Evolutionary conservation across 768 basidiomycete genomes (phyloP).

Genomic region (Kwoniella sp.): DNA sequence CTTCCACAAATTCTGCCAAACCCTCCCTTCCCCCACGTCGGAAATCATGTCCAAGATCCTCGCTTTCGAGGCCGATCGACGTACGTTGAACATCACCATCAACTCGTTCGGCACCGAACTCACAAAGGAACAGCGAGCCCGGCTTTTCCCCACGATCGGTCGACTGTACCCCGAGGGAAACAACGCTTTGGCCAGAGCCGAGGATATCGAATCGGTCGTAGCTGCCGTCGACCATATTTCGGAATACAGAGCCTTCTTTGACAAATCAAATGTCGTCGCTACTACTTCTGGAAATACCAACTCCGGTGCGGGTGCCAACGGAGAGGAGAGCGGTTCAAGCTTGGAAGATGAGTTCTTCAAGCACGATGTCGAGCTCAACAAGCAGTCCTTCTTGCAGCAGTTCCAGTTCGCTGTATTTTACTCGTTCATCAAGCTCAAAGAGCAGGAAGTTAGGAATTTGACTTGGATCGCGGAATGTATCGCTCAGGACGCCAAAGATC

Average conservation of each 20-base stretch:
- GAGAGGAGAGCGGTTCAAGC: constrained; percentile 62
- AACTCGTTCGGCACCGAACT: constrained; percentile 97
- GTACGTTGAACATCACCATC: constrained; percentile 97
- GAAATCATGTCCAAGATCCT: constrained; percentile 92
- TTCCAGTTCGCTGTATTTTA: constrained; percentile 86
- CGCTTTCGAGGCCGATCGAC: constrained; percentile 93
- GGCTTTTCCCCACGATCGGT: constrained; percentile 91
- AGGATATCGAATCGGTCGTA: constrained; percentile 91
- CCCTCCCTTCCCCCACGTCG: constrained; percentile 78
- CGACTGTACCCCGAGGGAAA: constrained; percentile 94
- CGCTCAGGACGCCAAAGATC: constrained; percentile 90
- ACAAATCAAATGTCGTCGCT: constrained; percentile 59
- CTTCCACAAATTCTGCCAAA: constrained; percentile 79
- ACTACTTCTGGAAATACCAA: constrained; percentile 32
- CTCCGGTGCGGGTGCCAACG: constrained; percentile 56
- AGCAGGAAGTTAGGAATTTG: constrained; percentile 59
- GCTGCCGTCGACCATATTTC: constrained; percentile 79
- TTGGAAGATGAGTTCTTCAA: constrained; percentile 94
- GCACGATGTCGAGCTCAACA: constrained; percentile 90
- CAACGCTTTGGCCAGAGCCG: constrained; percentile 86
- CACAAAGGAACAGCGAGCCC: constrained; percentile 89
- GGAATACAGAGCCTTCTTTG: constrained; percentile 91
- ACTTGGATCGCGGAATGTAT: constrained; percentile 89
- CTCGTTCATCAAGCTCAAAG: constrained; percentile 70
- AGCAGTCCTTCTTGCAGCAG: constrained; percentile 91